Base-by-base conservation (phyloP, 805 yeast species). In the Ogataea nitratoaversa region DNA sequence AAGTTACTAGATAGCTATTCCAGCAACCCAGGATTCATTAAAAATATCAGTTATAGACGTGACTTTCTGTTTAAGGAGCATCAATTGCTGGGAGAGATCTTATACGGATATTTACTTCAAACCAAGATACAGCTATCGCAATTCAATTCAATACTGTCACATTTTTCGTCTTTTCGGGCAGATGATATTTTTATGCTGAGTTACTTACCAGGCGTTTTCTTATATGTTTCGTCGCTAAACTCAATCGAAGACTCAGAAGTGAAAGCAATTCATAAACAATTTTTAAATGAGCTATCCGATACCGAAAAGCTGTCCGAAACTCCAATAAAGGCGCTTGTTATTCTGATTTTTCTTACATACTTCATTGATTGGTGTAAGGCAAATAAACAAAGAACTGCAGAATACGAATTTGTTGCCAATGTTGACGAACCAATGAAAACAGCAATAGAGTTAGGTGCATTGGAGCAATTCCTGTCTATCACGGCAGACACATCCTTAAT, bases 341-440 rank as follows among this genome's bases (percentile, higher is more conserved):
- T 74, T 2, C 59, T 73, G 32, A 65, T 75, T 6, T 81, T 82
- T 49, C 64, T 79, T 36, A 71, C 84, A 1, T 67, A 68, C 37
- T 79, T 82, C 51, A 74, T 79, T 38, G 69, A 74, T 7, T 82
- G 89, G 90, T 82, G 88, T 56, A 84, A 82, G 52, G 47, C 60
- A 8, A 65, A 70, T 4, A 54, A 65, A 2, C 37, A 56, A 5
- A 66, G 83, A 44, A 66, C 70, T 0, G 49, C 57, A 17, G 62
- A 67, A 23, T 74, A 68, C 44, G 81, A 80, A 46, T 82, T 82
- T 49, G 29, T 50, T 1, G 12, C 40, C 2, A 40, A 44, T 24
- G 76, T 83, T 20, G 74, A 81, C 44, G 68, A 67, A 23, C 85
- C 86, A 42, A 72, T 83, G 65, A 74, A 74, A 28, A 59, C 63